Conservation (phyloP, 2,329 filamentous ascomycete genomes). For the Diplocarpon mali region DNA sequence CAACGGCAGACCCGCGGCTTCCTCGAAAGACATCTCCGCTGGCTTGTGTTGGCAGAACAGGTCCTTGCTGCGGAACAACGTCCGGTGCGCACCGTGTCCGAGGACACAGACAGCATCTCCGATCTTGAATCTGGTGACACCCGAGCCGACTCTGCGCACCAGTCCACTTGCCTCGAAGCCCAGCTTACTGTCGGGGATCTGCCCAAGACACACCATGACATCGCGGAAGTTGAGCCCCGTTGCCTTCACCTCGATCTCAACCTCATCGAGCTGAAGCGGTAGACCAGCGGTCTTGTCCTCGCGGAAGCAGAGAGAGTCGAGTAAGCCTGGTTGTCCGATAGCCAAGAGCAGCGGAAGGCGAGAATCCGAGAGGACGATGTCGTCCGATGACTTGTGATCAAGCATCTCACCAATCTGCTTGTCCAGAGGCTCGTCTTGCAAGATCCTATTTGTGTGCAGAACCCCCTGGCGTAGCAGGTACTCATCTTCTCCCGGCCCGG, state of each 20-base stretch:
- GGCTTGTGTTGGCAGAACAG: slow-evolving; percentile 27
- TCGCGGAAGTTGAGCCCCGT: slow-evolving; percentile 36
- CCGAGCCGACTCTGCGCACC: slow-evolving; percentile 7
- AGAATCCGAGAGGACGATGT: no score
- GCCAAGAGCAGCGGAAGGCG: no score
- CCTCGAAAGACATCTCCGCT: slow-evolving; percentile 28
- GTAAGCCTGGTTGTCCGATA: no score
- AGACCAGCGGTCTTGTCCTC: no score
- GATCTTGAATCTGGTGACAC: background rate
- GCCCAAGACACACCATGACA: slow-evolving; percentile 26
- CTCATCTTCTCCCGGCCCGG: no score
- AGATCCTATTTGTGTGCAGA: no score
- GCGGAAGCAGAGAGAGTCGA: no score
- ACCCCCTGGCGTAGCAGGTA: no score
- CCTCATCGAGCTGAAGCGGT: slow-evolving; percentile 17
- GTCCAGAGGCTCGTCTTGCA: background rate
- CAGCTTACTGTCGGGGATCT: slow-evolving; percentile 4
- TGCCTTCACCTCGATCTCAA: slow-evolving; percentile 30
- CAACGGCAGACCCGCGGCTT: slow-evolving; percentile 31
- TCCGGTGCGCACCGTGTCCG: slow-evolving; percentile 14
- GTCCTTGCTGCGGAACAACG: slow-evolving; percentile 16
- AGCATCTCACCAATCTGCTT: no score
- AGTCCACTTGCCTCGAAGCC: slow-evolving; percentile 10
- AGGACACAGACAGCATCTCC: slow-evolving; percentile 14
- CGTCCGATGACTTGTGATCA: no score